Percentiles rank a stretch among this genome's conserved stretches.
Conservation (phyloP, 1,284 basidiomycete species). For the Ustanciosporium gigantosporum region DNA sequence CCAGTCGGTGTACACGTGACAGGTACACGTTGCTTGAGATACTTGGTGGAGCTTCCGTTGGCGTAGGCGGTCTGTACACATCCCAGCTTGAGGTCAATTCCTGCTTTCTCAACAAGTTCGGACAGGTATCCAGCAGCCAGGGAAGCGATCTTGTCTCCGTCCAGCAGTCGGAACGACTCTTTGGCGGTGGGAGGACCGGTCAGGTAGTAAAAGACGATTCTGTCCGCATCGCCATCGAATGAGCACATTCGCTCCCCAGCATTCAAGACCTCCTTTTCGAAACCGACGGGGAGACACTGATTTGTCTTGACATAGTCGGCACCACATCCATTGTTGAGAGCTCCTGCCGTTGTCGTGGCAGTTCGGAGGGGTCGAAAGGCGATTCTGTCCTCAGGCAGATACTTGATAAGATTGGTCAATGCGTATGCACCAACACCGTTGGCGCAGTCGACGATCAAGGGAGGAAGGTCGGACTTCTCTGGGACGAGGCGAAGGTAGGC, state of each 20-base stretch:
- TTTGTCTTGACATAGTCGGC: slow-evolving; percentile 95
- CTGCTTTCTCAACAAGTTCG: slow-evolving; percentile 72
- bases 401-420: slow-evolving; percentile 47
- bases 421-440: slow-evolving; percentile 86
- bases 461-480: slow-evolving; percentile 53
- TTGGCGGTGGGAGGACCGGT: slow-evolving; percentile 67
- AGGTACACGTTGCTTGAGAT: slow-evolving; percentile 70
- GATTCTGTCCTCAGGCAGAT: slow-evolving; percentile 45
- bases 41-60: slow-evolving; percentile 94
- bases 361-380: slow-evolving; percentile 48
- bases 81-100: slow-evolving; percentile 52
- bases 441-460: slow-evolving; percentile 88
- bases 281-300: slow-evolving; percentile 53
- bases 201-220: slow-evolving; percentile 88
- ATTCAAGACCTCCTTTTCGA: slow-evolving; percentile 47
- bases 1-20: slow-evolving; percentile 95
- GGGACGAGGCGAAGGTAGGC: slow-evolving; percentile 82
- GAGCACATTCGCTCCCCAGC: slow-evolving; percentile 80
- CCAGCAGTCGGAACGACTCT: slow-evolving; percentile 81
- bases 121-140: slow-evolving; percentile 91
- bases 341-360: slow-evolving; percentile 68
- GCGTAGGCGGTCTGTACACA: slow-evolving; percentile 99
- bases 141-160: slow-evolving; percentile 97
- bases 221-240: slow-evolving; percentile 96
- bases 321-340: slow-evolving; percentile 81